These are phyloP conservation scores for Calendula officinalis DNA, from an alignment of 129 eudicot genomes.

Conservation along the genomic window DNA sequence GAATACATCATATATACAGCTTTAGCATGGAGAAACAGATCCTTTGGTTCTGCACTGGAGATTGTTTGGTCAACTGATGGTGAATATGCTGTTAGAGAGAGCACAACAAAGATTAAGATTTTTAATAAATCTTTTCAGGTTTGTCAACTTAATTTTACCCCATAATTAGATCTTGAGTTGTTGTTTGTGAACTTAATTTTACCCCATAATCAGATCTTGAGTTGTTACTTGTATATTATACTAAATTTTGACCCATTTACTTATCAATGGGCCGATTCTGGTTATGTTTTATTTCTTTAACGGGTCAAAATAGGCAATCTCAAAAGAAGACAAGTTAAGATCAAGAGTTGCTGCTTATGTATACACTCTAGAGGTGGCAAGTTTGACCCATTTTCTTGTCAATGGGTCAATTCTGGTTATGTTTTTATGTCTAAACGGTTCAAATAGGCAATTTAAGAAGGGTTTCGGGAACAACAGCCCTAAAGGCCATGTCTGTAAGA, in stretches of 20 bases:
- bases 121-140: constrained; percentile 86
- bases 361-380: too few species aligned
- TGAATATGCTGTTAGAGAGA: constrained; percentile 94
- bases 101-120: constrained; percentile 89
- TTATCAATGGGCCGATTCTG: too few species aligned
- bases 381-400: background rate
- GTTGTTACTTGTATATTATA: constrained; percentile 8
- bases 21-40: constrained; percentile 96
- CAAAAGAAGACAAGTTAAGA: too few species aligned
- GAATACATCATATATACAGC: constrained; percentile 93
- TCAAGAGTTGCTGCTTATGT: too few species aligned
- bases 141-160: constrained; percentile 21
- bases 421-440: background rate
- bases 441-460: background rate
- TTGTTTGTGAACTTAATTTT: constrained; percentile 26
- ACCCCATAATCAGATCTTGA: constrained; percentile 10
- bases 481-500: too few species aligned
- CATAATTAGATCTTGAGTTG: constrained; percentile 8
- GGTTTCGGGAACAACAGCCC: too few species aligned
- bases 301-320: too few species aligned
- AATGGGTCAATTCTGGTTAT: background rate
- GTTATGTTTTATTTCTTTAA: background rate
- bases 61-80: constrained; percentile 95
- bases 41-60: constrained; percentile 94
- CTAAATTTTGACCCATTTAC: too few species aligned